Base-by-base conservation (phyloP, 441 rosid species). In the Erysimum cheiri region DNA sequence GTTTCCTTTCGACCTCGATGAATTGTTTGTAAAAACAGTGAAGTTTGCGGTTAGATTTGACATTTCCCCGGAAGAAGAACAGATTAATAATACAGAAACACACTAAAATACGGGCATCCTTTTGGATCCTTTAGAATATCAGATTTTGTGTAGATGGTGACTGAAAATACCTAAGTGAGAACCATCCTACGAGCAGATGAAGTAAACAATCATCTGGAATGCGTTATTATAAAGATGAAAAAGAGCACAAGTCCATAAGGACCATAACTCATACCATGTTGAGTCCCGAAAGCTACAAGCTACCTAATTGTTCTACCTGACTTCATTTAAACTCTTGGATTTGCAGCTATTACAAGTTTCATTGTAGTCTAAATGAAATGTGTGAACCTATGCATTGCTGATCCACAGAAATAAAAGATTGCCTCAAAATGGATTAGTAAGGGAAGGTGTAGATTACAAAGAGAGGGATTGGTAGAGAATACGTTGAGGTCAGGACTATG, bases 1-100 rank as follows among this genome's bases (percentile, higher is more conserved):
- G 87, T 80, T 80, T 76, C 47, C 79, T 48, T 78, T 85, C 80
- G 19, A 86, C 84, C 75, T 86, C 85, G 24, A 86, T 84, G 74
- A 78, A 57, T 63, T 74, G 84, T 33, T 85, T 81, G 2, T 26
- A 2, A 40, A 19, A 60, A 13, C 6, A 0, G 39, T 43, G 11
- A 53, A 22, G 24, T 6, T 33, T 26, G 28, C 47, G 9, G 46
- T 71, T 33, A 43, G 56, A 71, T 10, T 31, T 11, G 6, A 29
- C 2, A 1, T 12, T 47, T 2, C 55, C 17, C 6, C 11, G 29
- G 53, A 14, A 19, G 66, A 40, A 41, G 3, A 0, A 52, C 26
- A 14, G 6, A 14, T 26, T 3, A 44, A 44, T 58, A 26, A 69
- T 56, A 36, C 40, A 26, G 49, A 26, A 47, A 48, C 17, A 28